A percentile compares a stretch with the other conserved stretches of the same genome.
phyloP scores from a whole-genome alignment of 2,329 filamentous ascomycete species.

The Aspergillus tanneri region DNA sequence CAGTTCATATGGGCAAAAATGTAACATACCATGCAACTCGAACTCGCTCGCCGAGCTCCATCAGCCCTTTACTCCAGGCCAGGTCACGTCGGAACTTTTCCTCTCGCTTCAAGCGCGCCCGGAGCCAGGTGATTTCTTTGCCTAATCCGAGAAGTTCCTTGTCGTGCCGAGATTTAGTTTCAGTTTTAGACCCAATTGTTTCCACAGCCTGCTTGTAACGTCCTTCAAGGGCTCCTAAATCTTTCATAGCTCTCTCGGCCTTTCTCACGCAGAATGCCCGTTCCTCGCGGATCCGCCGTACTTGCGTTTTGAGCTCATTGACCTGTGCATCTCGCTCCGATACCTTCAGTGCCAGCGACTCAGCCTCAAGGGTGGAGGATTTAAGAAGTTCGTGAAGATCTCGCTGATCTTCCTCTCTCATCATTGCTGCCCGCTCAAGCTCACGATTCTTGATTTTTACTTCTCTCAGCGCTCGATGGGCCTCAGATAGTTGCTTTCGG shows the following conservation, averaged over 20 bases:
- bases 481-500: constrained; percentile 60
- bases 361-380: constrained; percentile 51
- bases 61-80: constrained; percentile 82
- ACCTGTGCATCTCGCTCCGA: constrained; percentile 67
- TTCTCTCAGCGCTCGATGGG: constrained; percentile 62
- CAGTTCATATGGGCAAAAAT: constrained; percentile 5
- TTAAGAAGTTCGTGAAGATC: constrained; percentile 49
- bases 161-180: constrained; percentile 49
- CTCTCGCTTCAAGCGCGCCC: constrained; percentile 77
- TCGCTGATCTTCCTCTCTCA: constrained; percentile 43
- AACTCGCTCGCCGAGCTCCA: constrained; percentile 71
- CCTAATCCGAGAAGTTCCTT: constrained; percentile 76
- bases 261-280: constrained; percentile 43
- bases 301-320: constrained; percentile 55
- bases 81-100: constrained; percentile 75
- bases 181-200: constrained; percentile 41
- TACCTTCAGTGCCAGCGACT: constrained; percentile 71
- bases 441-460: constrained; percentile 51
- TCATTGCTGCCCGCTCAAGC: constrained; percentile 52
- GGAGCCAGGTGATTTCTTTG: constrained; percentile 89
- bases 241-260: constrained; percentile 40
- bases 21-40: constrained; percentile 72
- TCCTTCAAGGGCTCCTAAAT: constrained; percentile 52
- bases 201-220: constrained; percentile 64
- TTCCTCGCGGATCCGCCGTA: constrained; percentile 60